These are phyloP conservation scores for Mycena polygramma DNA, from an alignment of 768 basidiomycete genomes.

Conservation along the genomic window DNA sequence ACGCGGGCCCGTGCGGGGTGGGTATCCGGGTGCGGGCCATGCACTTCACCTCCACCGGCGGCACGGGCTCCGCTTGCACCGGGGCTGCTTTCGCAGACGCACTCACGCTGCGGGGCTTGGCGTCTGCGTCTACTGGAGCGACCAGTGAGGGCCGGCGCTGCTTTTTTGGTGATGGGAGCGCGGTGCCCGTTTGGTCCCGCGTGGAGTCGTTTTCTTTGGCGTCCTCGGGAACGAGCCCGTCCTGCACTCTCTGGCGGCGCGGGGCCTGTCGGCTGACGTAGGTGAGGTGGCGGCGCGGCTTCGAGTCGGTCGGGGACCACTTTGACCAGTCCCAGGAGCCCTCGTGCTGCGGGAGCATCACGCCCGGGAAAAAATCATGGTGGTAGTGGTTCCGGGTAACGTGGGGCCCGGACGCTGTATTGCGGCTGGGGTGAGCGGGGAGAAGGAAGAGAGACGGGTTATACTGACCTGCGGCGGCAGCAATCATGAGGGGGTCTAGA, in stretches of 20 bases:
- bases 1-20: slow-evolving; percentile 93
- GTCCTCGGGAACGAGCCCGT: slow-evolving; percentile 47
- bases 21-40: slow-evolving; percentile 98
- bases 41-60: slow-evolving; percentile 82
- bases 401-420: slow-evolving; percentile 75
- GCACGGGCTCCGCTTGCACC: slow-evolving; percentile 39
- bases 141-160: slow-evolving; percentile 55
- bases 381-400: slow-evolving; percentile 89
- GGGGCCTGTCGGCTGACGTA: slow-evolving; percentile 86
- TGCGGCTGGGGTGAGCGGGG: neutral
- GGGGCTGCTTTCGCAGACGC: slow-evolving; percentile 39
- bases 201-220: slow-evolving; percentile 67
- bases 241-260: slow-evolving; percentile 68
- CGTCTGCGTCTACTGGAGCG: slow-evolving; percentile 41
- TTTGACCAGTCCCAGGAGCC: slow-evolving; percentile 72
- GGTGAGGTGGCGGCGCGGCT: slow-evolving; percentile 61
- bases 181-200: slow-evolving; percentile 53
- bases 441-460: neutral
- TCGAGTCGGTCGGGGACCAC: slow-evolving; percentile 60
- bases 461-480: slow-evolving; percentile 62
- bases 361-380: slow-evolving; percentile 81
- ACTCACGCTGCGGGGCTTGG: slow-evolving; percentile 36
- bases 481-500: slow-evolving; percentile 84
- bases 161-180: slow-evolving; percentile 57
- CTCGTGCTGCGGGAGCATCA: slow-evolving; percentile 64